Conservation (phyloP, 2,329 filamentous ascomycete species). For the Chrysoporthe cubensis region DNA sequence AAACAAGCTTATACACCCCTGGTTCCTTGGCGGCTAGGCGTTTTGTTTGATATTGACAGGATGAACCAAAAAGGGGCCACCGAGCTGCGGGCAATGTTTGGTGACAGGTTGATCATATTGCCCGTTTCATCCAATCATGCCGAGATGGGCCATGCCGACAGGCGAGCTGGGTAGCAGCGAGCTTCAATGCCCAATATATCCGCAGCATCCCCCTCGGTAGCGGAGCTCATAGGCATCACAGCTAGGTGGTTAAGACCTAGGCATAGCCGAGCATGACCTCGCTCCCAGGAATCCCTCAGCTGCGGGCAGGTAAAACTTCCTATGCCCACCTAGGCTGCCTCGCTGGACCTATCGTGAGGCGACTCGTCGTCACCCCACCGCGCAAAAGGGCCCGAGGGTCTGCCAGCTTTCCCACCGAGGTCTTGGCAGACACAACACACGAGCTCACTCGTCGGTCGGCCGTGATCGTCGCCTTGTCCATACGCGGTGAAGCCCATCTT, state of each 20-base stretch:
- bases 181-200: background rate
- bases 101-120: background rate
- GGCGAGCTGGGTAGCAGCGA: background rate
- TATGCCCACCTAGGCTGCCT: background rate
- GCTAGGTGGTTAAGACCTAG: too few relatives aligned
- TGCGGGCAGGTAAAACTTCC: background rate
- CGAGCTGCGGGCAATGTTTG: background rate
- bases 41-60: constrained; percentile 11
- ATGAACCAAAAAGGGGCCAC: background rate
- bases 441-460: constrained; percentile 6
- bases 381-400: background rate
- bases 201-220: background rate
- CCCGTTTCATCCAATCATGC: background rate
- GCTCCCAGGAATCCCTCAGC: background rate
- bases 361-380: background rate
- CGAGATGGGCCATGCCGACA: background rate
- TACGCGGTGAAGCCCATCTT: constrained; percentile 11
- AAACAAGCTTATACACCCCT: constrained; percentile 8
- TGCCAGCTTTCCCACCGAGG: background rate
- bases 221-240: background rate
- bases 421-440: constrained; percentile 1
- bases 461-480: background rate
- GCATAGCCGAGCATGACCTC: too few relatives aligned
- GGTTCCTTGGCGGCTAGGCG: constrained; percentile 6
- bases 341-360: background rate